phyloP scores from a whole-genome alignment of 140 eudicot genomes.

The Flaveria floridana region DNA sequence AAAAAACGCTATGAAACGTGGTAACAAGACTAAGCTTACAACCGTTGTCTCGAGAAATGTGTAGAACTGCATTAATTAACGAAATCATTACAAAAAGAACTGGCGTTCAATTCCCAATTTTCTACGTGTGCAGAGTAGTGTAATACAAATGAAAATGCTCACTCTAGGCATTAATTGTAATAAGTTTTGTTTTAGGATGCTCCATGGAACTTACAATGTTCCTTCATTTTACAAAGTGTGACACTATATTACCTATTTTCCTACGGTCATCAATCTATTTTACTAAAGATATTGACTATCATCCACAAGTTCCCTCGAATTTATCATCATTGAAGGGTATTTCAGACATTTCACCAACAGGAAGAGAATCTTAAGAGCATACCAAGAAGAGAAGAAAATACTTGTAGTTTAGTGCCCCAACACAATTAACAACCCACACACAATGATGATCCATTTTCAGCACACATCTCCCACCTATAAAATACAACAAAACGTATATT shows the following conservation, averaged over 20 bases:
- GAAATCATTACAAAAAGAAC: slow-evolving; percentile 19
- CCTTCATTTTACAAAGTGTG: neutral
- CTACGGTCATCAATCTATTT: neutral
- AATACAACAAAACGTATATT: slow-evolving; percentile 1
- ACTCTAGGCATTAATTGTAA: too few relatives aligned
- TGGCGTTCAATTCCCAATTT: too few relatives aligned
- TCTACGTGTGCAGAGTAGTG: too few relatives aligned
- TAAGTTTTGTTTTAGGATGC: too few relatives aligned
- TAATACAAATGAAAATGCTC: too few relatives aligned
- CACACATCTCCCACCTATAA: slow-evolving; percentile 94
- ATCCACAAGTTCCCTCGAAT: neutral
- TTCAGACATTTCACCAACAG: slow-evolving; percentile 19
- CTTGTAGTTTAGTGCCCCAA: slow-evolving; percentile 95
- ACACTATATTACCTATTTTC: neutral
- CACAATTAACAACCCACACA: slow-evolving; percentile 99
- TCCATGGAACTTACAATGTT: too few relatives aligned
- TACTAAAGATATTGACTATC: neutral
- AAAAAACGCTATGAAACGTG: slow-evolving; percentile 80
- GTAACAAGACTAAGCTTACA: slow-evolving; percentile 68
- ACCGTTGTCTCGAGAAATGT: slow-evolving; percentile 92
- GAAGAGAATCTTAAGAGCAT: slow-evolving; percentile 20
- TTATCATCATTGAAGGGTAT: slow-evolving; percentile 13
- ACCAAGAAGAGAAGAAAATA: slow-evolving; percentile 97
- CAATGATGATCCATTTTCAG: slow-evolving; percentile 99
- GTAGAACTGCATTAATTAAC: slow-evolving; percentile 70